Percentiles rank a stretch among this genome's conserved stretches.
Evolutionary conservation across 257 asterid species (phyloP).

Genomic region (Nicotiana knightiana): DNA sequence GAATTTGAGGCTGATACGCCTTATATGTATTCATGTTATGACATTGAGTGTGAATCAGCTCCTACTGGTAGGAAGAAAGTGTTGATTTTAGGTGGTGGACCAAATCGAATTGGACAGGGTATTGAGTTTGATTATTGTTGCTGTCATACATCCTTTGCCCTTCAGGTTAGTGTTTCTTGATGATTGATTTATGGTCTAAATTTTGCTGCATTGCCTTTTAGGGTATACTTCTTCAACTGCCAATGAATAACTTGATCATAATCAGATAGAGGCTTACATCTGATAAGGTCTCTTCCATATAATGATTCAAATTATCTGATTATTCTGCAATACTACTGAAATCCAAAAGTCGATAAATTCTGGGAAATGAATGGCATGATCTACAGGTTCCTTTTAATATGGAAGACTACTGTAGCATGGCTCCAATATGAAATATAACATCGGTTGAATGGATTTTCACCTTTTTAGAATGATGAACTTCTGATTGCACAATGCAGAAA

Average conservation of each 20-base stretch:
- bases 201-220: conserved; percentile 3
- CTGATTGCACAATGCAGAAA: not conserved
- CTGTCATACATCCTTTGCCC: conserved; percentile 95
- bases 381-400: not conserved
- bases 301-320: not conserved
- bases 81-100: conserved; percentile 95
- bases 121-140: conserved; percentile 98
- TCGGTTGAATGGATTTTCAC: not conserved
- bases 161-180: conserved; percentile 56
- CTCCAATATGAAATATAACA: not conserved
- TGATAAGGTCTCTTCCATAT: not conserved
- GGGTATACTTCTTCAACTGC: not conserved
- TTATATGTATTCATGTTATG: conserved; percentile 90
- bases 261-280: not conserved
- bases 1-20: conserved; percentile 98
- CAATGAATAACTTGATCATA: not conserved
- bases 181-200: conserved; percentile 11
- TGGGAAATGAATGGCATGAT: not conserved
- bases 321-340: not conserved
- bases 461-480: not conserved
- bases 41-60: conserved; percentile 79
- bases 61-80: conserved; percentile 78
- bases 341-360: not conserved
- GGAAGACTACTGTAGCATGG: not conserved
- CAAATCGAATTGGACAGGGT: conserved; percentile 98